Conservation (phyloP, 2,329 filamentous ascomycete genomes). For the Hymenoscyphus infarciens region DNA sequence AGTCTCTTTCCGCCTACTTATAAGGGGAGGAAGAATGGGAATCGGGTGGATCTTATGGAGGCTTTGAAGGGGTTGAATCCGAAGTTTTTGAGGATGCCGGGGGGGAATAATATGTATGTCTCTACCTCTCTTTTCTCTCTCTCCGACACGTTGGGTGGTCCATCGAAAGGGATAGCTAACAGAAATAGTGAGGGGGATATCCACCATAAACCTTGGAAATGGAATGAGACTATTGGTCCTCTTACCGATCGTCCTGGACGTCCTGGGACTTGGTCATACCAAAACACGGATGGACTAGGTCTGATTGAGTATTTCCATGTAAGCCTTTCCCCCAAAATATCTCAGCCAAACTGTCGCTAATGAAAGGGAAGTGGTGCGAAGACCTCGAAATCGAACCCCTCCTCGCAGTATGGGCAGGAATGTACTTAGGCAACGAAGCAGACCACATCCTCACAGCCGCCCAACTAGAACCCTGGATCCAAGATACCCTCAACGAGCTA, state of each 20-base stretch:
- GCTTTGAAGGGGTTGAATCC: constrained; percentile 50
- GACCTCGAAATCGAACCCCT: constrained; percentile 46
- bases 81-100: constrained; percentile 61
- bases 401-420: constrained; percentile 46
- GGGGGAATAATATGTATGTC: constrained; percentile 62
- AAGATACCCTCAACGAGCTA: constrained; percentile 48
- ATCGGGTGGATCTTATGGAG: constrained; percentile 52
- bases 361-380: constrained; percentile 38
- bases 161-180: no score
- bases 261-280: constrained; percentile 42
- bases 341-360: not conserved
- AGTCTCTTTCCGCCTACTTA: constrained; percentile 59
- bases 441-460: constrained; percentile 12
- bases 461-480: constrained; percentile 44
- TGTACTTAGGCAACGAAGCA: constrained; percentile 37
- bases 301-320: constrained; percentile 47
- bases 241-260: constrained; percentile 36
- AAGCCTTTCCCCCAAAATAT: constrained; percentile 2
- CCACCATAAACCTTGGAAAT: constrained; percentile 32
- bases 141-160: no score
- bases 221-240: constrained; percentile 42
- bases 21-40: constrained; percentile 53
- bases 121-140: no score
- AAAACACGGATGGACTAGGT: constrained; percentile 47
- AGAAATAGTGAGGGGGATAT: constrained; percentile 31